phyloP scores from a whole-genome alignment of 2,329 filamentous ascomycete species.

The Fusarium sulawesiense region DNA sequence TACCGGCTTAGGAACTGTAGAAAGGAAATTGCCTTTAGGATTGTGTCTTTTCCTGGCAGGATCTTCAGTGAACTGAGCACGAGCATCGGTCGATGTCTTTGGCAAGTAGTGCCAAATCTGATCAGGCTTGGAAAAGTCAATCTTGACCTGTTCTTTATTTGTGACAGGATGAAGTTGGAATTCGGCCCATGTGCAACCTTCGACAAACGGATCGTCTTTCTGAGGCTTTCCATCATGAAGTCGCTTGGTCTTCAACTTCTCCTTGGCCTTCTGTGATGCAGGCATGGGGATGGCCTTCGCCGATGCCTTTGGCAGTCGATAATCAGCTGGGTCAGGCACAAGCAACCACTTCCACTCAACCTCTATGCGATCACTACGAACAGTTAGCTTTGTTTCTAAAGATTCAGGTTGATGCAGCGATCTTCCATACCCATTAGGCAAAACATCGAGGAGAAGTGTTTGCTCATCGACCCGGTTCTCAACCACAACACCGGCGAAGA shows the following conservation, averaged over 20 bases:
- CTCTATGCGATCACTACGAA: conserved; percentile 74
- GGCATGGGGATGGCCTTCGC: conserved; percentile 78
- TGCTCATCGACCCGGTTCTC: conserved; percentile 84
- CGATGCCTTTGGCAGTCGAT: conserved; percentile 79
- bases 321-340: conserved; percentile 77
- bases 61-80: conserved; percentile 90
- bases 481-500: conserved; percentile 88
- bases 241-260: conserved; percentile 75
- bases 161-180: conserved; percentile 73
- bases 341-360: conserved; percentile 88
- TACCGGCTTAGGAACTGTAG: conserved; percentile 70
- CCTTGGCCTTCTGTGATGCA: conserved; percentile 68
- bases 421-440: conserved; percentile 80
- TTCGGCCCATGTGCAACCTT: conserved; percentile 80
- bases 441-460: conserved; percentile 80
- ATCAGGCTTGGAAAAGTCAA: conserved; percentile 78
- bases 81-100: conserved; percentile 86
- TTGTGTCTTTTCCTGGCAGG: conserved; percentile 70
- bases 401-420: neutral
- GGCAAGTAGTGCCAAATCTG: conserved; percentile 92
- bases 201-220: conserved; percentile 74
- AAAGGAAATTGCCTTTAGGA: conserved; percentile 76
- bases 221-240: conserved; percentile 70
- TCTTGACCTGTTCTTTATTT: conserved; percentile 72
- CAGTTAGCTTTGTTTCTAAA: conserved; percentile 53